These are phyloP conservation scores for Colletotrichum camelliae DNA, from an alignment of 2,329 filamentous ascomycete genomes.

Conservation along the genomic window DNA sequence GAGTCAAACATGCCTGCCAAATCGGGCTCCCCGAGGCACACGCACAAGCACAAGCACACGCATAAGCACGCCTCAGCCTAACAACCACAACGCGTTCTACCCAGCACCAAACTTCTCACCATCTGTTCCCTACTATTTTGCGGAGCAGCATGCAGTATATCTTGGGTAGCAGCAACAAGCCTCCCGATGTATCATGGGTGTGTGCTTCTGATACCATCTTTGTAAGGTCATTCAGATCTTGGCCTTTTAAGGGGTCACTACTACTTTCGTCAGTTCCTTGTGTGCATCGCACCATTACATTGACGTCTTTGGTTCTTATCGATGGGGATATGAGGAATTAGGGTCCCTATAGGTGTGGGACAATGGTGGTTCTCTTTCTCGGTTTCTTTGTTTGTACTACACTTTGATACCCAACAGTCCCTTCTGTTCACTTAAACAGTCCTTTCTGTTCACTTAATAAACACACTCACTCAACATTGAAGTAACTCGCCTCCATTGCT, in stretches of 20 bases:
- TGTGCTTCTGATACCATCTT: not conserved
- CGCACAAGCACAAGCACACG: not conserved
- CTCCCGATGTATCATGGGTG: not conserved
- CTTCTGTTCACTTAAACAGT: not conserved
- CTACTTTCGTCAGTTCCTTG: not conserved
- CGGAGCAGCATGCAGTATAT: not conserved
- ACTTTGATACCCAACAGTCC: not conserved
- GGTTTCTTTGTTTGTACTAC: not conserved
- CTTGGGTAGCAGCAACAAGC: not conserved
- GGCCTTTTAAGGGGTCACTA: not conserved
- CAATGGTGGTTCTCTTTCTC: not conserved
- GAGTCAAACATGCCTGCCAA: not conserved
- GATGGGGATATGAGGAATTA: not conserved
- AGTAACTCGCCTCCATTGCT: no score
- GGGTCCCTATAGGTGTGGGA: not conserved
- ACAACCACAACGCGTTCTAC: not conserved
- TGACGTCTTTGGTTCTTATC: not conserved
- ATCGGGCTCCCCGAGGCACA: not conserved
- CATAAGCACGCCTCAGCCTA: not conserved
- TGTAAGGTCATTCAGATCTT: not conserved
- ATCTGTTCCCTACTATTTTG: not conserved
- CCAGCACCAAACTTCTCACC: not conserved
- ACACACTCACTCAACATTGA: not conserved
- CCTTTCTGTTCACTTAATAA: not conserved
- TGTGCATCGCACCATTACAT: not conserved